Base-by-base conservation (phyloP, 1,284 basidiomycete species). In the Pseudozyma flocculosa region DNA sequence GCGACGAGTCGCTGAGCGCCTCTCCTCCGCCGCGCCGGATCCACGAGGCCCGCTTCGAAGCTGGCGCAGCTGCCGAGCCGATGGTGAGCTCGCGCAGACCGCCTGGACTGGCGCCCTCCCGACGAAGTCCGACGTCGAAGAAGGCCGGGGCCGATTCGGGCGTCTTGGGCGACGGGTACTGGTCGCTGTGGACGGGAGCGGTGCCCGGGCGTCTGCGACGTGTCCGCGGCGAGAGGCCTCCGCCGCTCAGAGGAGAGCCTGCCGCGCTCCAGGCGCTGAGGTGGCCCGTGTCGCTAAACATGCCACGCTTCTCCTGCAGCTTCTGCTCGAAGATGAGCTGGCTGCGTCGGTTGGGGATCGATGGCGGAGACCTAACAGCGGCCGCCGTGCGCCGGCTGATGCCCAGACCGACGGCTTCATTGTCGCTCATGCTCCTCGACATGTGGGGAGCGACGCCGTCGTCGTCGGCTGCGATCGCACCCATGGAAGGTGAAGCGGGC, bases 271-370 rank as follows among this genome's bases (percentile, higher is more conserved):
- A n/a, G n/a, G n/a, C n/a, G n/a, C n/a, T n/a, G n/a, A n/a, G n/a
- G n/a, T n/a, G n/a, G n/a, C n/a, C n/a, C n/a, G n/a, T n/a, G n/a
- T n/a, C n/a, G n/a, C n/a, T n/a, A n/a, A n/a, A n/a, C n/a, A 29
- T 29, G 26, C 26, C 26, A 29, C 26, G 26, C 26, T 11, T 29
- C 39, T 52, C 51, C 8, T 48, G 30, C 26, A 45, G 46, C 40
- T 64, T 64, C 46, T 64, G 57, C 34, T 64, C 61, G 15, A 60
- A 52, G 38, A 64, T 61, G 44, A 64, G 61, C 61, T 64, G 61
- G 21, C 54, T 61, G 21, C 61, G 46, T 10, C 57, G 56, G 2
- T 57, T 51, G 11, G 57, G 53, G 8, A n/a, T 5, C 26, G 26
- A 5, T 5, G 26, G 26, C 26, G 26, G 7, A 5, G 26, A 29